phyloP scores from a whole-genome alignment of 78 protist genomes.

The Paratrimastix pyriformis region DNA sequence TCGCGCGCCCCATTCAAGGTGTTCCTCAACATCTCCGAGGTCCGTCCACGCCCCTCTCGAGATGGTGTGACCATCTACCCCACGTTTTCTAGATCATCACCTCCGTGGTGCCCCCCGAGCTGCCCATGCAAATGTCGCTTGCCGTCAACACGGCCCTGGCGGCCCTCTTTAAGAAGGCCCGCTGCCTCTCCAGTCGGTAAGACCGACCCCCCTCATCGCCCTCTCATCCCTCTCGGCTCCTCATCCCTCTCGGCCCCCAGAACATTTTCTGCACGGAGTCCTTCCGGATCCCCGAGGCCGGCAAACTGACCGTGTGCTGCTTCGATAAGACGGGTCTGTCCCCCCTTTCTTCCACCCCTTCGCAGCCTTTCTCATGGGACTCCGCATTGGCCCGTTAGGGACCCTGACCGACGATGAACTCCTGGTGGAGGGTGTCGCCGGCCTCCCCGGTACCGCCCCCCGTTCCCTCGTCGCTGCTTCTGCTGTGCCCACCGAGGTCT shows the following conservation, averaged over 20 bases:
- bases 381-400: too few species aligned
- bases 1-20: conserved; percentile 62
- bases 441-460: background rate
- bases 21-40: conserved; percentile 71
- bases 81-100: too few species aligned
- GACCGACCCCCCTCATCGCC: background rate
- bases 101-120: conserved; percentile 96
- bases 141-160: conserved; percentile 55
- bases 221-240: background rate
- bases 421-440: conserved; percentile 61
- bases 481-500: too few species aligned
- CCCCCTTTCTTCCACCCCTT: too few species aligned
- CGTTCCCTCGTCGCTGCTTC: background rate
- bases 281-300: conserved; percentile 97
- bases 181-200: conserved; percentile 42
- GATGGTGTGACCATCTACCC: too few species aligned
- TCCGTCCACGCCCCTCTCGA: too few species aligned
- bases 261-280: conserved; percentile 98
- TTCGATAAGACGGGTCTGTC: conserved; percentile 99
- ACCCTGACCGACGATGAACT: conserved; percentile 75
- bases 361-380: too few species aligned
- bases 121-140: conserved; percentile 94
- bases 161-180: conserved; percentile 33
- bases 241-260: background rate
- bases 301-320: conserved; percentile 84